These are phyloP conservation scores for Hibiscus trionum DNA, from an alignment of 345 rosid species.

Conservation along the genomic window DNA sequence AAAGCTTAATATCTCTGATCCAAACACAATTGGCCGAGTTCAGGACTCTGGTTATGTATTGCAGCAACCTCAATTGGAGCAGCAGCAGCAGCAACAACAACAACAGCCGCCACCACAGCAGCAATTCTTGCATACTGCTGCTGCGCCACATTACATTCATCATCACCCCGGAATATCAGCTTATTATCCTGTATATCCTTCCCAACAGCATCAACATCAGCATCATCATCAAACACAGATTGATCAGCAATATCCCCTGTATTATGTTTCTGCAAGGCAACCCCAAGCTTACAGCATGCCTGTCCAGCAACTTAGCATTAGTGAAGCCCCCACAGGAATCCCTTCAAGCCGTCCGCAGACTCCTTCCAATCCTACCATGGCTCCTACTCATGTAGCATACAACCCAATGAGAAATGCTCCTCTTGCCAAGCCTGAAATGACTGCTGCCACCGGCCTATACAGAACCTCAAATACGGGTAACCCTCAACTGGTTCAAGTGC, in stretches of 20 bases:
- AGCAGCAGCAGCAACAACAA: slow-evolving; percentile 31
- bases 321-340: slow-evolving; percentile 34
- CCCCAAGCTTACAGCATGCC: slow-evolving; percentile 54
- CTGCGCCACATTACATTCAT: slow-evolving; percentile 55
- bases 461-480: slow-evolving; percentile 46
- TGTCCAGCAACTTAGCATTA: slow-evolving; percentile 46
- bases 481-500: slow-evolving; percentile 61
- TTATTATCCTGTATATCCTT: slow-evolving; percentile 63
- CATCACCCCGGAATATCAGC: slow-evolving; percentile 52
- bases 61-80: slow-evolving; percentile 58
- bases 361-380: slow-evolving; percentile 54
- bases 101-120: slow-evolving; percentile 49
- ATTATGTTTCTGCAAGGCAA: slow-evolving; percentile 57
- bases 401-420: slow-evolving; percentile 54
- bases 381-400: slow-evolving; percentile 34
- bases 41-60: slow-evolving; percentile 54
- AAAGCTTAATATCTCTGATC: slow-evolving; percentile 53
- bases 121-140: slow-evolving; percentile 55
- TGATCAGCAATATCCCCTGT: slow-evolving; percentile 81
- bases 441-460: slow-evolving; percentile 41
- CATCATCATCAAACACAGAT: slow-evolving; percentile 59
- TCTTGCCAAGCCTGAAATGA: slow-evolving; percentile 57
- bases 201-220: slow-evolving; percentile 64
- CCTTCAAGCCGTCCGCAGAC: slow-evolving; percentile 51
- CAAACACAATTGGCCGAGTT: slow-evolving; percentile 29